Evolutionary conservation across 768 basidiomycete species (phyloP).

Genomic region (Arthromyces matolae): DNA sequence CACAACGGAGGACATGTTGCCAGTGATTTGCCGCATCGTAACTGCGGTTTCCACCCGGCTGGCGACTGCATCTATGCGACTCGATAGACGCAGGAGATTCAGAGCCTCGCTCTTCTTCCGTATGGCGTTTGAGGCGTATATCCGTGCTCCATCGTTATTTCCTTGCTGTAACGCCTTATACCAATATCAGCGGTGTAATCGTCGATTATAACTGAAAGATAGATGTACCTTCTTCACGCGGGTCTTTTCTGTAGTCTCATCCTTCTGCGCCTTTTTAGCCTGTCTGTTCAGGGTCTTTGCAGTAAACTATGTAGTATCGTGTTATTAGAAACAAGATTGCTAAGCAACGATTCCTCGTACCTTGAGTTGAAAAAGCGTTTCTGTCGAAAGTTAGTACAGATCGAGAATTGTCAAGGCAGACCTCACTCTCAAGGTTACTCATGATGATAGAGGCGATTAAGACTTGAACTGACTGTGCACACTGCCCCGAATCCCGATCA

Average conservation of each 20-base stretch:
- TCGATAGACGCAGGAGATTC: constrained; percentile 85
- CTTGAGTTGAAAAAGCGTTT: constrained; percentile 98
- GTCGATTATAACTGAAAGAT: no score
- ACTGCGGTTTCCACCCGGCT: constrained; percentile 97
- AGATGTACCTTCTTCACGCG: constrained; percentile 93
- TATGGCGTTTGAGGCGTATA: constrained; percentile 98
- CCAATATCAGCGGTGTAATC: neutral
- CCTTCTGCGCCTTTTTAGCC: constrained; percentile 96
- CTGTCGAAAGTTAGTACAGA: constrained; percentile 44
- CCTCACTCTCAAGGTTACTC: constrained; percentile 89
- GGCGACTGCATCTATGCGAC: constrained; percentile 94
- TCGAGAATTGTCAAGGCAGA: neutral
- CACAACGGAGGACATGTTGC: constrained; percentile 95
- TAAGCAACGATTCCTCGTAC: constrained; percentile 35
- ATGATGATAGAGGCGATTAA: constrained; percentile 33
- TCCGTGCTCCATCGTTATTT: constrained; percentile 93
- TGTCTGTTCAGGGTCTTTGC: constrained; percentile 93
- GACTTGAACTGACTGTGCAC: constrained; percentile 9
- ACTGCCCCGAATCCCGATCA: no score
- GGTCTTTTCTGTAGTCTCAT: constrained; percentile 84
- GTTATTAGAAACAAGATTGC: neutral
- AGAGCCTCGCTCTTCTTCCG: constrained; percentile 95
- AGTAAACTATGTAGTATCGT: constrained; percentile 77
- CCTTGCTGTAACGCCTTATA: constrained; percentile 90
- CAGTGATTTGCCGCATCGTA: constrained; percentile 95